Evolutionary conservation across 2,329 filamentous ascomycete species (phyloP), one percentile per base, ranked within the genome.

Genomic region (Bretziella fagacearum): DNA sequence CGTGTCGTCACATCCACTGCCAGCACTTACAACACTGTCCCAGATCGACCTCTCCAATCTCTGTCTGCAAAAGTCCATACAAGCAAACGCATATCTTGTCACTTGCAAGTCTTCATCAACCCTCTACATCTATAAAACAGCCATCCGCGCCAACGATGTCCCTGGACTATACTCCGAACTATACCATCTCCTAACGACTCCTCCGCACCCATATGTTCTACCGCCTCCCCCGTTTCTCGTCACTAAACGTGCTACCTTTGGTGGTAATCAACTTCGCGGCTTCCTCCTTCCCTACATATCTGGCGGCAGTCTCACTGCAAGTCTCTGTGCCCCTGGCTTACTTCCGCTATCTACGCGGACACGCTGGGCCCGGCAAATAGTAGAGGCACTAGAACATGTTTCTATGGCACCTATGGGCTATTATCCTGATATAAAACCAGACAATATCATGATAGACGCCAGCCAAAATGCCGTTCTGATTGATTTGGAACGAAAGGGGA

Each of bases 401-500:
- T 30, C 22, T 6, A 15, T 13, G 11, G 23, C 39, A 4, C 17
- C 26, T 15, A 47, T 47, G 25, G 35, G 15, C 17, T 49, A 39
- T n/a, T 49, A 49, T 29, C 29, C 42, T 7, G 47, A 45, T 25
- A 20, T 49, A n/a, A 46, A 49, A 26, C 41, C 42, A 5, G 43
- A 49, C 8, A 44, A 40, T 20, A 15, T 46, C 6, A 36, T 47
- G 7, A 2, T 47, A 6, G 35, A 47, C 30, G 23, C 25, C 1
- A 6, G 30, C n/a, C 35, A 26, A 6, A 40, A 47, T 27, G 33
- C 27, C 11, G 36, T 47, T 1, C n/a, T 49, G 1, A 44, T 49
- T 23, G 42, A 49, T 22, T 40, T 49, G 18, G 47, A 49, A 17
- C 13, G 30, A 8, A 30, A 44, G 17, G 35, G 47, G 7, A 35